phyloP scores from a whole-genome alignment of 2,329 filamentous ascomycete genomes.

The Monosporascus cannonballus region DNA sequence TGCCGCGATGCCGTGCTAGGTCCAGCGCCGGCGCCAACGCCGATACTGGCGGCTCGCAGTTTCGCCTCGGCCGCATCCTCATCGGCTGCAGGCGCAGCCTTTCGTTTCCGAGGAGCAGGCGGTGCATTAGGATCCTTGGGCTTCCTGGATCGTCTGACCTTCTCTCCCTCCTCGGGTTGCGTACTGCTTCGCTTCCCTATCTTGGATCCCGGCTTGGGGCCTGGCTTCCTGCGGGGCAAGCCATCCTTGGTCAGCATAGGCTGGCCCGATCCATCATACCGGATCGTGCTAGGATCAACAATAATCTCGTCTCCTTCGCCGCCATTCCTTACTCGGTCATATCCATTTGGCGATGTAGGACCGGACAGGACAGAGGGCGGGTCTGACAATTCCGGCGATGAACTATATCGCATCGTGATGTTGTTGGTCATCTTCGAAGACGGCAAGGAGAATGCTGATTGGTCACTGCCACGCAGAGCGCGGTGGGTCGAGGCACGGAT shows the following conservation, averaged over 20 bases:
- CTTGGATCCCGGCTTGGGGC: conserved; percentile 56
- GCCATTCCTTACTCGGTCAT: conserved; percentile 16
- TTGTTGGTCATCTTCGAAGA: neutral
- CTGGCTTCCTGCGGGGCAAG: conserved; percentile 56
- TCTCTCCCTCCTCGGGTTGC: conserved; percentile 31
- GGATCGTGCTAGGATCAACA: conserved; percentile 26
- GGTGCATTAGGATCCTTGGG: conserved; percentile 54
- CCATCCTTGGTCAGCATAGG: conserved; percentile 50
- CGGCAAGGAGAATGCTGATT: neutral
- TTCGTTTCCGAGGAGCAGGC: conserved; percentile 49
- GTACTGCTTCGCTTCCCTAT: conserved; percentile 37
- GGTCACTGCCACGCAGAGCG: neutral
- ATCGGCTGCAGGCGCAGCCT: conserved; percentile 32
- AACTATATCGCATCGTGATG: conserved; percentile 19
- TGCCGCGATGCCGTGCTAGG: conserved; percentile 27
- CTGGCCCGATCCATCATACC: conserved; percentile 27
- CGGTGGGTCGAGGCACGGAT: neutral
- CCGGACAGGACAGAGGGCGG: conserved; percentile 26
- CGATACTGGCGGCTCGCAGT: conserved; percentile 19
- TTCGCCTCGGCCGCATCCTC: conserved; percentile 20
- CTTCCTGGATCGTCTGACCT: conserved; percentile 49
- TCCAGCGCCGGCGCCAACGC: conserved; percentile 11
- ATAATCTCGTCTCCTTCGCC: conserved; percentile 25
- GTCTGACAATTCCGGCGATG: conserved; percentile 27
- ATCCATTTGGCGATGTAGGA: conserved; percentile 21